Base-by-base conservation (phyloP, 1,139 yeast species). In the Starmera stellimalicola region DNA sequence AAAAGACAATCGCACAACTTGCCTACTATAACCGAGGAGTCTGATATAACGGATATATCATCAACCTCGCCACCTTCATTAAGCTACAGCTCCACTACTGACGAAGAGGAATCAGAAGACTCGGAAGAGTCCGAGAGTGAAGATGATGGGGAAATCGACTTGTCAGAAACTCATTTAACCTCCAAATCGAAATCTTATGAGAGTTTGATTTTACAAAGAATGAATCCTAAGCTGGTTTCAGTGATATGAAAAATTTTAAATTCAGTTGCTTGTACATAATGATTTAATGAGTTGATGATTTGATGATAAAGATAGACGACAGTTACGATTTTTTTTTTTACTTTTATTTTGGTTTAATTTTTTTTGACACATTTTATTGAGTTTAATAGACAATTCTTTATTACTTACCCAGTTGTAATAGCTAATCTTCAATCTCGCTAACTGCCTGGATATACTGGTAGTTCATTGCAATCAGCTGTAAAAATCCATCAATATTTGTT, bases 1-100 rank as follows among this genome's bases (percentile, higher is more conserved):
- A 47, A 26, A 15, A 41, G 19, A 26, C 37, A 2, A 49, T 17
- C 30, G 9, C 23, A 27, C 12, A 6, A 12, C 5, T 7, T 14
- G 16, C 28, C 17, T 2, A 26, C 17, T 11, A 16, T 16, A 26
- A 14, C 28, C 12, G 28, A 26, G 12, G 28, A 26, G 5, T 14
- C 16, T 2, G 28, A 26, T 16, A 26, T 26, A 10, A 11, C 28
- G 16, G 28, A 26, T n/a, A 16, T 10, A n/a, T 27, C 19, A 14
- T 18, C 19, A 27, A 12, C 23, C n/a, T 18, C 5, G 18, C 19
- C 30, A 16, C 20, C 19, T 27, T 16, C 18, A 3, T 26, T 26
- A 26, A 14, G 17, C 4, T 26, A 26, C 5, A 26, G 17, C 11
- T 26, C 28, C 9, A 26, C 28, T 10, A 26, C 29, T 7, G 29